Conservation (phyloP, 441 rosid species). For the Kokia cookei region DNA sequence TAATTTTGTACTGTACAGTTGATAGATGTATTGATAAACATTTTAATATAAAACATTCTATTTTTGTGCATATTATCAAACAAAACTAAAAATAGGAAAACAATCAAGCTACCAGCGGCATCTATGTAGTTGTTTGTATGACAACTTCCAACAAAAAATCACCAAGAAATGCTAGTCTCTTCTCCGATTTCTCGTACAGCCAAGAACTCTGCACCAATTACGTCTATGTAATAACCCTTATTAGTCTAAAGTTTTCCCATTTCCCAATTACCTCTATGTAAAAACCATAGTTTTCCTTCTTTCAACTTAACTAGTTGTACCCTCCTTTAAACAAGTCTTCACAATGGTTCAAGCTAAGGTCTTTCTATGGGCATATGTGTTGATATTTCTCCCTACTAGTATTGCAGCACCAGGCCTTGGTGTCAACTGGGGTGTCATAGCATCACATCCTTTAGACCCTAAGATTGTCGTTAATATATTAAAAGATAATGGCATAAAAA, state of each 20-base stretch:
- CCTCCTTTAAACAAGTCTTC: not conserved
- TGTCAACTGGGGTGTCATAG: slow-evolving; percentile 76
- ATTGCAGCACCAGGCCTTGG: slow-evolving; percentile 34
- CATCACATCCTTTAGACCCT: slow-evolving; percentile 60
- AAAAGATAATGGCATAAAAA: slow-evolving; percentile 63
- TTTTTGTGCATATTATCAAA: not conserved
- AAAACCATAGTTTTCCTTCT: not conserved
- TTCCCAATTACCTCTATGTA: too few relatives aligned
- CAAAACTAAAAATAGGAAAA: not conserved
- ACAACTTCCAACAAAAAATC: not conserved
- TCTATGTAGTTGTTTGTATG: not conserved
- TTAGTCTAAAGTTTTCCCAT: not conserved
- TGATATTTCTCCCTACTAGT: slow-evolving; percentile 12
- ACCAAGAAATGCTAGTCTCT: not conserved
- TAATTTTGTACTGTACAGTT: not conserved
- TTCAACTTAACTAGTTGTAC: not conserved
- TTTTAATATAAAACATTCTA: not conserved
- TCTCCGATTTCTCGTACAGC: not conserved
- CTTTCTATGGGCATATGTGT: slow-evolving; percentile 8
- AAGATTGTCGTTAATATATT: slow-evolving; percentile 54
- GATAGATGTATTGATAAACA: not conserved
- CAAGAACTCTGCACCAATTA: not conserved
- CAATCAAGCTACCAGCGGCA: not conserved
- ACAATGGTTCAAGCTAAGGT: slow-evolving; percentile 26
- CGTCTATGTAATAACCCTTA: not conserved